phyloP scores from a whole-genome alignment of 331 rosid genomes.

The Phaseolus coccineus region DNA sequence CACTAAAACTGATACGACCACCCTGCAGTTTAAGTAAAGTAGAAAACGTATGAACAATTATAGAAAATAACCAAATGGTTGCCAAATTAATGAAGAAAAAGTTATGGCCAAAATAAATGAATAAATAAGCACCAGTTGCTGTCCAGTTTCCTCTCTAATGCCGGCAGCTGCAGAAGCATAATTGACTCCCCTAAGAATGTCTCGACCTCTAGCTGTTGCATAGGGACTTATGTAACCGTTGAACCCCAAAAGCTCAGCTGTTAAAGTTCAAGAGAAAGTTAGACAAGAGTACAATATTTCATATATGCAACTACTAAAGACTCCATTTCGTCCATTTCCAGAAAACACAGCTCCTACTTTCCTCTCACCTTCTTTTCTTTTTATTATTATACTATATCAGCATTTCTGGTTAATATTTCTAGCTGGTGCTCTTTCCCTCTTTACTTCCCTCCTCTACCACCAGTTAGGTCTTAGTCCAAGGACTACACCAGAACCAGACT shows the following conservation, averaged over 20 bases:
- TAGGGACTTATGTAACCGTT: conserved; percentile 59
- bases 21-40: conserved; percentile 59
- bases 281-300: background rate
- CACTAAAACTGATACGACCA: conserved; percentile 81
- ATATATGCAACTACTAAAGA: background rate
- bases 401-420: background rate
- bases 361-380: background rate
- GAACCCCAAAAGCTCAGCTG: conserved; percentile 70
- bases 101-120: background rate
- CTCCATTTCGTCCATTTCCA: too few species aligned
- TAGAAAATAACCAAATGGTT: background rate
- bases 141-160: conserved; percentile 78
- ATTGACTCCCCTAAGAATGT: conserved; percentile 68
- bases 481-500: background rate
- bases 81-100: conserved; percentile 17
- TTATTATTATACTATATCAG: background rate
- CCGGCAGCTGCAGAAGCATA: conserved; percentile 86
- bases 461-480: background rate
- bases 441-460: background rate
- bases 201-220: conserved; percentile 55
- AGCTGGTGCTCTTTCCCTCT: background rate
- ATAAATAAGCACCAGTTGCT: conserved; percentile 58
- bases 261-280: conserved; percentile 25
- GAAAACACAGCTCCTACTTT: too few species aligned
- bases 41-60: background rate